These are phyloP conservation scores for Jackrogersella multiformis DNA, from an alignment of 495 filamentous ascomycete species.

Conservation along the genomic window DNA sequence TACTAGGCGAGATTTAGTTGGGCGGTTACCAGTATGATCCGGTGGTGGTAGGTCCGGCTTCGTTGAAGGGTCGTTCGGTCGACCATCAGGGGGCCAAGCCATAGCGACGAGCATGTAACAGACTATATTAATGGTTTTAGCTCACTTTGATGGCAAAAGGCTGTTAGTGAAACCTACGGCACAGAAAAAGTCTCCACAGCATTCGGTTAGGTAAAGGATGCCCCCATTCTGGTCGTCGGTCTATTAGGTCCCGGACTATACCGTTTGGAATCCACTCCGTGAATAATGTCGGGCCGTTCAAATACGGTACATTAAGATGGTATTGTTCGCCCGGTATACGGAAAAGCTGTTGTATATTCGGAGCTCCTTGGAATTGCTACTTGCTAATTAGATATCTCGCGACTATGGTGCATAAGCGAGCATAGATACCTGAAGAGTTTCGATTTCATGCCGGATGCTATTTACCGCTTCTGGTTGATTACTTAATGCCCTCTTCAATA, in stretches of 20 bases:
- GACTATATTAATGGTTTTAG: slow-evolving; percentile 12
- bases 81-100: slow-evolving; percentile 32
- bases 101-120: slow-evolving; percentile 35
- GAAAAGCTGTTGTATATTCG: slow-evolving; percentile 31
- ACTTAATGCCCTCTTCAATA: slow-evolving; percentile 25
- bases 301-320: background rate
- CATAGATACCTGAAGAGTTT: slow-evolving; percentile 19
- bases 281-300: slow-evolving; percentile 16
- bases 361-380: slow-evolving; percentile 24
- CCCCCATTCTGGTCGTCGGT: slow-evolving; percentile 6
- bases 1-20: slow-evolving; percentile 12
- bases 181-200: slow-evolving; percentile 40
- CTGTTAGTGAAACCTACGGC: slow-evolving; percentile 13
- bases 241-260: slow-evolving; percentile 9
- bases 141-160: background rate
- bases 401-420: background rate
- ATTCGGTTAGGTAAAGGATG: slow-evolving; percentile 38
- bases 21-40: slow-evolving; percentile 2
- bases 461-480: background rate
- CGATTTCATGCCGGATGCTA: slow-evolving; percentile 10
- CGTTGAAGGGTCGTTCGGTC: background rate
- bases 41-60: slow-evolving; percentile 15
- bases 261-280: slow-evolving; percentile 39
- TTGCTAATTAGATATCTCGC: background rate
- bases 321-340: background rate